Base-by-base conservation (phyloP, 139 green algal species). In the Picochlorum sp. region DNA sequence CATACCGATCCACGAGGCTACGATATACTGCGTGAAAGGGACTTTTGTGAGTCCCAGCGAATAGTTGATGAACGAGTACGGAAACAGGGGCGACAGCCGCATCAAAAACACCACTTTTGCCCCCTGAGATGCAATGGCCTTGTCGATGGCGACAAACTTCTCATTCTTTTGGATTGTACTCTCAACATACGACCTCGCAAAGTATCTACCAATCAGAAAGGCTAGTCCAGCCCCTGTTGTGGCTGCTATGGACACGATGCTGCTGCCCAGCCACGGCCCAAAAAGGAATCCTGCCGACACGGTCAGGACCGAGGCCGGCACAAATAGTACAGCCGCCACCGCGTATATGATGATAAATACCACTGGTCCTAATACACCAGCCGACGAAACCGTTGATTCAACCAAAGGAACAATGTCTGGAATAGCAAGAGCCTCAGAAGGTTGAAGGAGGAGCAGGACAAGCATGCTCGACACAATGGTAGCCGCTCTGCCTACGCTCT, bases 51-150 rank as follows among this genome's bases (percentile, higher is more conserved):
- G 57, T n/a, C 58, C 61, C 3, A 88, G 65, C 2, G 62, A 69
- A 58, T 94, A 94, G 79, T 89, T 90, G 44, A 87, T 65, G 2
- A 90, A 63, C 16, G 70, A 75, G 77, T 87, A 91, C 30, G 87
- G 87, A 6, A 94, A 64, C 9, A 91, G 61, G 0, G 86, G 86
- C 0, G 76, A 84, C 14, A 94, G 73, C 5, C 87, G 72, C 23
- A 94, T 77, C 56, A 94, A 75, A 21, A 90, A 69, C 15, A 92
- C 84, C 23, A 94, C 58, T 44, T 81, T 74, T 6, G 67, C 20
- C 6, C 78, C 81, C 51, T 85, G 58, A 10, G 49, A 50, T 32
- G 64, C 72, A 28, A 90, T 76, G 15, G 65, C 76, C 2, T 54
- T 24, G 50, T 88, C 75, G 15, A 86, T 74, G 1, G 78, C 73